These are phyloP conservation scores for Zygosaccharomyces pseudorouxii DNA, from an alignment of 805 yeast genomes.

Conservation along the genomic window DNA sequence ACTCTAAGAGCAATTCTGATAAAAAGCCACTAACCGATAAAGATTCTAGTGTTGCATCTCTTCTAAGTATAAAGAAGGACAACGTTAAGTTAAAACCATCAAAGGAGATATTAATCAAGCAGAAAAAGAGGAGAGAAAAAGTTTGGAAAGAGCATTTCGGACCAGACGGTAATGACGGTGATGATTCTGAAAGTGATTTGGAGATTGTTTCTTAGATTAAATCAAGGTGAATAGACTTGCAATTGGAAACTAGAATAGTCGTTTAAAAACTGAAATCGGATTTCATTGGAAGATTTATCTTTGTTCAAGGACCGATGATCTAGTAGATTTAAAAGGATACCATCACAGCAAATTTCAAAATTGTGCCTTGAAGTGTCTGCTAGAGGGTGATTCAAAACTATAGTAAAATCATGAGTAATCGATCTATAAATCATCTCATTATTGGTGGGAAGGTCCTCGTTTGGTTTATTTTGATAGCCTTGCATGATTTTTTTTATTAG, in stretches of 20 bases:
- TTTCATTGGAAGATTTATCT: conserved; percentile 5
- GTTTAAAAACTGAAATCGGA: conserved; percentile 14
- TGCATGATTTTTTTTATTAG: conserved; percentile 21
- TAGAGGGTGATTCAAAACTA: conserved; percentile 13
- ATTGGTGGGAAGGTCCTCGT: conserved; percentile 12
- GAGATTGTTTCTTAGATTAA: conserved; percentile 27
- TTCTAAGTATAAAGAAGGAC: conserved; percentile 34
- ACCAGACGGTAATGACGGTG: conserved; percentile 3
- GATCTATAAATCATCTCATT: conserved; percentile 19
- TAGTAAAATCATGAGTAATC: conserved; percentile 14
- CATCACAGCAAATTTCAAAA: conserved; percentile 32
- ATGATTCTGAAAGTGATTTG: conserved; percentile 27
- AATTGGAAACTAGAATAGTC: conserved; percentile 11
- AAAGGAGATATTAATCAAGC: conserved; percentile 27
- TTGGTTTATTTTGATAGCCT: conserved; percentile 24
- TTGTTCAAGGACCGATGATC: conserved; percentile 4
- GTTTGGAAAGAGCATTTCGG: conserved; percentile 32
- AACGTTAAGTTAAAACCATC: conserved; percentile 35
- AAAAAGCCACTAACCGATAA: conserved; percentile 17
- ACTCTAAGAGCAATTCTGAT: conserved; percentile 4
- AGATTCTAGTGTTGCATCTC: conserved; percentile 26
- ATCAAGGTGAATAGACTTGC: conserved; percentile 11
- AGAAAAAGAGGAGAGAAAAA: conserved; percentile 28
- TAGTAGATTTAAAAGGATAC: conserved; percentile 25
- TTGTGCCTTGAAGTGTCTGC: conserved; percentile 7